Evolutionary conservation across 148 eudicot species (phyloP).

Genomic region (Rhododendron williamsianum): DNA sequence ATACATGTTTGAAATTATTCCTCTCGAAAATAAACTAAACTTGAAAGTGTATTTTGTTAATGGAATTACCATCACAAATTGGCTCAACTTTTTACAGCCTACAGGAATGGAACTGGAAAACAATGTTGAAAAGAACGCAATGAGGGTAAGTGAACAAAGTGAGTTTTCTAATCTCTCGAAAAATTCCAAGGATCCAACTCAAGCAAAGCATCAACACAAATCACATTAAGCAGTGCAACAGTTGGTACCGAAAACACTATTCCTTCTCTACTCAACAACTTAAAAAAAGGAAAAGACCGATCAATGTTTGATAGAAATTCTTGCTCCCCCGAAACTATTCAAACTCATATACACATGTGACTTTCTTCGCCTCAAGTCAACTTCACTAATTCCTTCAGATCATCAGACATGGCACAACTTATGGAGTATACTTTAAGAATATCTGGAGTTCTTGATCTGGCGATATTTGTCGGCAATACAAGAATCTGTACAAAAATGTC

Average conservation of each 20-base stretch:
- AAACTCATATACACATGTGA: background rate
- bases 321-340: background rate
- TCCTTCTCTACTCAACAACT: background rate
- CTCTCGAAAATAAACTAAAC: too few species aligned
- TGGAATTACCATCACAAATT: too few species aligned
- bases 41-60: too few species aligned
- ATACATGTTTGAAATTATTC: too few species aligned
- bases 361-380: background rate
- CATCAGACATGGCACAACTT: conserved; percentile 7
- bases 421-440: background rate
- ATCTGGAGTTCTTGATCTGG: background rate
- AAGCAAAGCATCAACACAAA: too few species aligned
- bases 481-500: background rate
- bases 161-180: background rate
- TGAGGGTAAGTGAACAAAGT: too few species aligned
- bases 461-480: background rate
- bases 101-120: too few species aligned
- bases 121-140: too few species aligned
- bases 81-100: too few species aligned
- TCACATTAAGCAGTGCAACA: background rate
- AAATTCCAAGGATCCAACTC: too few species aligned
- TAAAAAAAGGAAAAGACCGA: background rate
- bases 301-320: background rate
- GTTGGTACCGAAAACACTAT: background rate
- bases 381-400: background rate